These are phyloP conservation scores for Aspergillus indologenus DNA, from an alignment of 495 filamentous ascomycete species.

Conservation along the genomic window DNA sequence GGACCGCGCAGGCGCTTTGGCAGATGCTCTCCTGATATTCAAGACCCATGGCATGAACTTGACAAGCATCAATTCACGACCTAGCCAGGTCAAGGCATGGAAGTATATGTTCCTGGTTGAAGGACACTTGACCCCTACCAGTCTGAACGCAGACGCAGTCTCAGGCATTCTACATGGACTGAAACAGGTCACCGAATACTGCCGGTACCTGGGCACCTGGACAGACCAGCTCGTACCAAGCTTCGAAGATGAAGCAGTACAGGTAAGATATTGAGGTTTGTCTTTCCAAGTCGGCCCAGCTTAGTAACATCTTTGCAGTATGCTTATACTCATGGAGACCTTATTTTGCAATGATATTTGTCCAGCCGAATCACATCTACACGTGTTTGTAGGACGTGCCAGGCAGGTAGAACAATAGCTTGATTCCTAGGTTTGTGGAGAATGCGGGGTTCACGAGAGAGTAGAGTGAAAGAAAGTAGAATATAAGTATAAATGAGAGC, in stretches of 20 bases:
- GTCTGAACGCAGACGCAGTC: slow-evolving; percentile 29
- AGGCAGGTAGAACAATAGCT: neutral
- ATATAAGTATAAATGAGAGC: slow-evolving; percentile 5
- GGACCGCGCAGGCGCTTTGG: slow-evolving; percentile 72
- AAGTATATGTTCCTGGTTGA: slow-evolving; percentile 96
- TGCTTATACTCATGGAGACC: neutral
- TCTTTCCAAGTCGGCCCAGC: neutral
- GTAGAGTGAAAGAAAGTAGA: slow-evolving; percentile 9
- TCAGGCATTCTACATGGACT: slow-evolving; percentile 27
- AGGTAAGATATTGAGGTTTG: neutral
- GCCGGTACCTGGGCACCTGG: slow-evolving; percentile 44
- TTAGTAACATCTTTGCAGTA: neutral
- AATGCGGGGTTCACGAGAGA: neutral
- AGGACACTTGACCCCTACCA: slow-evolving; percentile 56
- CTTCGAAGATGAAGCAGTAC: neutral
- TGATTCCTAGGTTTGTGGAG: neutral
- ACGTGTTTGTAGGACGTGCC: neutral
- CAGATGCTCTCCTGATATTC: slow-evolving; percentile 77
- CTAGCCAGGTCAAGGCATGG: slow-evolving; percentile 72
- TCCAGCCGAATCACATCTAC: neutral
- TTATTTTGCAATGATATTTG: neutral
- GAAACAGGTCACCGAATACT: slow-evolving; percentile 32
- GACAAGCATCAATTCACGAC: slow-evolving; percentile 85
- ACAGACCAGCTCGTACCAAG: slow-evolving; percentile 30
- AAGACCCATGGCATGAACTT: slow-evolving; percentile 69